Evolutionary conservation across 768 basidiomycete species (phyloP).

Genomic region (Termitomyces sp.): DNA sequence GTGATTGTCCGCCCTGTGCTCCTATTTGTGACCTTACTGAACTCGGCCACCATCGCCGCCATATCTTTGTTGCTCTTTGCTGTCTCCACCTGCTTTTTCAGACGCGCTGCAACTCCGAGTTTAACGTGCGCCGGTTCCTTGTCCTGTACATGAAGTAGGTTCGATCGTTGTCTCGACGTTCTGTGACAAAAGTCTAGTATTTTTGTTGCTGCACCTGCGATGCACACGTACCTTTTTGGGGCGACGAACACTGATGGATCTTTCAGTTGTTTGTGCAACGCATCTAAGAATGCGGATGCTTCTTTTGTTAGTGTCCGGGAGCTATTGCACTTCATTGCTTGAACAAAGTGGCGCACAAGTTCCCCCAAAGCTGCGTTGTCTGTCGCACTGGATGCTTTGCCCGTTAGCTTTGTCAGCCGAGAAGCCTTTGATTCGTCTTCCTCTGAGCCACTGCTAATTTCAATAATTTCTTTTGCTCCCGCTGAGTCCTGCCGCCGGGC

Average conservation of each 20-base stretch:
- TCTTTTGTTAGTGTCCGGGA: slow-evolving; percentile 67
- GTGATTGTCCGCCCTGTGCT: slow-evolving; percentile 69
- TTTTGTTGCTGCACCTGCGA: background rate
- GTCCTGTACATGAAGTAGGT: slow-evolving; percentile 33
- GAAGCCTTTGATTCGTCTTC: slow-evolving; percentile 44
- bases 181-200: slow-evolving; percentile 1
- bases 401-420: slow-evolving; percentile 44
- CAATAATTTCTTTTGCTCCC: slow-evolving; percentile 31
- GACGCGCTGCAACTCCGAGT: slow-evolving; percentile 51
- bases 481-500: slow-evolving; percentile 21
- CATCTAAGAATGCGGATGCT: slow-evolving; percentile 65
- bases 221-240: slow-evolving; percentile 44
- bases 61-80: slow-evolving; percentile 53
- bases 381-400: slow-evolving; percentile 36
- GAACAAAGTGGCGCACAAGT: slow-evolving; percentile 56
- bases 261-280: slow-evolving; percentile 63
- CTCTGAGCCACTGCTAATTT: slow-evolving; percentile 42
- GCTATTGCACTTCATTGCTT: slow-evolving; percentile 57
- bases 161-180: slow-evolving; percentile 25
- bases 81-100: slow-evolving; percentile 47
- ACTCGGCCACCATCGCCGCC: slow-evolving; percentile 63
- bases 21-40: slow-evolving; percentile 63
- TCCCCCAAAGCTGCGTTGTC: slow-evolving; percentile 52
- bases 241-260: slow-evolving; percentile 58
- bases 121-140: slow-evolving; percentile 49